Base-by-base conservation (phyloP, 768 basidiomycete species). In the Kondoa subrosea region DNA sequence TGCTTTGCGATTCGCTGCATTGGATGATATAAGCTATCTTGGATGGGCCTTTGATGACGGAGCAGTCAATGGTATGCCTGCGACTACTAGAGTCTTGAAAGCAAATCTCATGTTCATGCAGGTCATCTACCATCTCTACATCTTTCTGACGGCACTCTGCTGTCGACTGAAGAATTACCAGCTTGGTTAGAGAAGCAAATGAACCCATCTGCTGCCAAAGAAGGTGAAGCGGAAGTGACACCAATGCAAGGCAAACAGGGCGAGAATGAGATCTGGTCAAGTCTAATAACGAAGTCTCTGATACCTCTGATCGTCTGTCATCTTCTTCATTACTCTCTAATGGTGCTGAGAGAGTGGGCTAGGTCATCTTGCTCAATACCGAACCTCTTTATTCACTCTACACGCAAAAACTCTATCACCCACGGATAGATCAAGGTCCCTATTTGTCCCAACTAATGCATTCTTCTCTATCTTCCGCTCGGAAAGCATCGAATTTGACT, bases 141-240 rank as follows among this genome's bases (percentile, higher is more conserved):
- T 32, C 61, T 27, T 30, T 33, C 61, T 14, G 61, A 63, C 30
- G 61, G 61, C 14, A 30, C 61, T 16, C n/a, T 63, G 30, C 61
- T 63, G 17, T 30, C 27, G 14, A 15, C 16, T 16, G 30, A 63
- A 17, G 61, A 63, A 32, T 21, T 63, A 8, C 14, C 33, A 8
- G 29, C 3, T 33, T 63, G 61, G 61, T 17, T 32, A 32, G 29
- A 63, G 16, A 63, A n/a, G n/a, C 16, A 59, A 4, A 31, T 31
- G 25, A 56, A 56, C 56, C 15, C 56, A 56, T n/a, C n/a, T n/a
- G n/a, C n/a, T n/a, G n/a, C n/a, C 40, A 50, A 50, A 50, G 40
- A 8, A 50, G 12, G 8, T 21, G 40, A 50, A 50, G 21, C 12
- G 12, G 40, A 50, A 21, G 40, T 8, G 40, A 8, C 58, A 27